Conservation (phyloP, 2,329 filamentous ascomycete species). For the Aspergillus quadricinctus region DNA sequence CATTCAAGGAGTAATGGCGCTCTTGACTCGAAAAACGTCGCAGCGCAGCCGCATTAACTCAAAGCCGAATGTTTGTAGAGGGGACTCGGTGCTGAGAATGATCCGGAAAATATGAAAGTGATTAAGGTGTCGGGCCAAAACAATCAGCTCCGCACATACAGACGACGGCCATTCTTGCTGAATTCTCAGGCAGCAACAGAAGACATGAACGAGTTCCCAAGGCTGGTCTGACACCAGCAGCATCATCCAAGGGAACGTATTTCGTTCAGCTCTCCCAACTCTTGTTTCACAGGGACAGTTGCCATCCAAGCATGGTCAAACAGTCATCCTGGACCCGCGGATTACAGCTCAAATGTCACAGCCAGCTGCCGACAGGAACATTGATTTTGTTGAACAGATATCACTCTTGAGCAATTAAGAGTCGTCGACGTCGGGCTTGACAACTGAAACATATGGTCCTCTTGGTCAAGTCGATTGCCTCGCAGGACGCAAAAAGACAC, state of each 20-base stretch:
- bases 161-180: not conserved
- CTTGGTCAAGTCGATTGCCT: not conserved
- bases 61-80: not conserved
- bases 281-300: not conserved
- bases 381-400: not conserved
- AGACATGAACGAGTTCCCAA: not conserved
- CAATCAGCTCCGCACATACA: not conserved
- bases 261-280: not conserved
- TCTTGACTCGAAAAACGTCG: not conserved
- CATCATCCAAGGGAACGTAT: not conserved
- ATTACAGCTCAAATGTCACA: not conserved
- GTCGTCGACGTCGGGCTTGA: not conserved
- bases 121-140: not conserved
- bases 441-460: not conserved
- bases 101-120: too few species aligned
- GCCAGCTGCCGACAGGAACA: not conserved
- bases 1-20: not conserved
- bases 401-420: too few species aligned
- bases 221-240: not conserved
- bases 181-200: not conserved
- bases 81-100: too few species aligned
- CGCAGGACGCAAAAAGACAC: not conserved
- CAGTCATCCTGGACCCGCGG: not conserved
- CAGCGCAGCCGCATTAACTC: not conserved
- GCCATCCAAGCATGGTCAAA: not conserved